Evolutionary conservation across 116 monocot genomes (phyloP), one percentile per base, ranked within the genome.

Genomic region (Posidonia oceanica): DNA sequence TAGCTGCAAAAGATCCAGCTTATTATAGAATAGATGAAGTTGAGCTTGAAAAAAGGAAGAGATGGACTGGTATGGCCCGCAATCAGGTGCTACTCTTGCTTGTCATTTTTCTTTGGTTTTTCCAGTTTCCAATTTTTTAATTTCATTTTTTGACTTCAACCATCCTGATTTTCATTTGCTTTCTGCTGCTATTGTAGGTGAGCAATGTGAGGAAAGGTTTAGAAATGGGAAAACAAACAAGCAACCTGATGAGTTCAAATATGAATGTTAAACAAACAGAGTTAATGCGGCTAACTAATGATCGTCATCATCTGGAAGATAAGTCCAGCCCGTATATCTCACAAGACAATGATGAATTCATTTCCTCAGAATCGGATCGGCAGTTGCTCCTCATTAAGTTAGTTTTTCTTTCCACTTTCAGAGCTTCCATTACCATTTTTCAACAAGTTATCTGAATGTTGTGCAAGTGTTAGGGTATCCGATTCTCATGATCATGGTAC

Each of bases 301-400:
- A 61, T 69, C 17, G 39, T 20, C 36, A 44, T 70, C 63, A 76
- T 71, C 62, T 69, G 59, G 58, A 75, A 20, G 79, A 81, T 52
- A 86, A 72, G 82, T 80, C 85, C 21, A 80, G 71, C 66, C 14
- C 81, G 39, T 78, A 80, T 38, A 29, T 41, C 68, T 63, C 75
- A 8, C 71, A 62, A 69, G 83, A 87, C 41, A 73, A 86, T 84
- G 93, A 98, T 80, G 98, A 93, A 70, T 90, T 98, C 63, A 93
- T 98, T 75, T 78, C 90, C 72, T 93, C 98, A 68, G 98, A 98
- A 79, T 93, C 93, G 63, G 98, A 98, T 84, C 67, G 75, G 16
- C 98, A 98, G 64, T 61, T 85, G 78, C 98, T 98, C 52, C 90
- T 98, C 55, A 93, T 93, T 66, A 98, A 75, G 98, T 93, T 29